A percentile compares a stretch with the other conserved stretches of the same genome.
Evolutionary conservation across 495 filamentous ascomycete species (phyloP).

Genomic region (Lentithecium fluviatile): DNA sequence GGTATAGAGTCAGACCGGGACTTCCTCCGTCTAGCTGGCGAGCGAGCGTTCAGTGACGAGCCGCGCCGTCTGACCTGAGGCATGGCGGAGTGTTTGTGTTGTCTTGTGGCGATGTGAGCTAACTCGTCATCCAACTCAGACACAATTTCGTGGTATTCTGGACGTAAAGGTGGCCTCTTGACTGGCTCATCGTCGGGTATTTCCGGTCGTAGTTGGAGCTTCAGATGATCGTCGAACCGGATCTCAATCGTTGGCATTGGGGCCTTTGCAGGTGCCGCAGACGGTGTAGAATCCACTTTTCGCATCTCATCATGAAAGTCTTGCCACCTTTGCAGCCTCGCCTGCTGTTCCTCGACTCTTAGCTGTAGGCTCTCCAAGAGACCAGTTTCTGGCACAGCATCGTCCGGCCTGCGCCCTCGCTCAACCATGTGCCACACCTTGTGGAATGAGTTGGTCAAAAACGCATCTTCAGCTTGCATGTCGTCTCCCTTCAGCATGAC

Average conservation of each 20-base stretch:
- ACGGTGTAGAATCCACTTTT: slow-evolving; percentile 33
- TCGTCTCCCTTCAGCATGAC: slow-evolving; percentile 64
- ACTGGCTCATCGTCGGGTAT: background rate
- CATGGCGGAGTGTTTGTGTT: slow-evolving; percentile 7
- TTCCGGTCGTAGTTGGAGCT: slow-evolving; percentile 14
- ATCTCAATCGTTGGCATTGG: background rate
- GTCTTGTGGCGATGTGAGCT: slow-evolving; percentile 3
- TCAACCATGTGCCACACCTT: slow-evolving; percentile 64
- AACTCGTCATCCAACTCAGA: slow-evolving; percentile 29
- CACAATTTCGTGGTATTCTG: slow-evolving; percentile 25
- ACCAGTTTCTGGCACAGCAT: slow-evolving; percentile 52
- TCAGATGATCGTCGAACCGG: slow-evolving; percentile 22
- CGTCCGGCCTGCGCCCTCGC: slow-evolving; percentile 51
- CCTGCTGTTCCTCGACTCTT: slow-evolving; percentile 59
- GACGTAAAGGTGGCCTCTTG: background rate
- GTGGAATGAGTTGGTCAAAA: slow-evolving; percentile 64
- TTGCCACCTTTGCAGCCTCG: slow-evolving; percentile 69
- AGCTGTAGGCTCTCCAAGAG: slow-evolving; percentile 66
- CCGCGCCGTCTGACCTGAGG: slow-evolving; percentile 9
- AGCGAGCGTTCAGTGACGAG: slow-evolving; percentile 17
- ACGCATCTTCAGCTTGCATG: slow-evolving; percentile 56
- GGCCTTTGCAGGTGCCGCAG: background rate
- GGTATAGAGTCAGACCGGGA: slow-evolving; percentile 21
- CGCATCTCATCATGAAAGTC: slow-evolving; percentile 56
- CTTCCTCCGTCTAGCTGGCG: slow-evolving; percentile 21